phyloP scores from a whole-genome alignment of 345 rosid species.

The Eutrema japonicum region DNA sequence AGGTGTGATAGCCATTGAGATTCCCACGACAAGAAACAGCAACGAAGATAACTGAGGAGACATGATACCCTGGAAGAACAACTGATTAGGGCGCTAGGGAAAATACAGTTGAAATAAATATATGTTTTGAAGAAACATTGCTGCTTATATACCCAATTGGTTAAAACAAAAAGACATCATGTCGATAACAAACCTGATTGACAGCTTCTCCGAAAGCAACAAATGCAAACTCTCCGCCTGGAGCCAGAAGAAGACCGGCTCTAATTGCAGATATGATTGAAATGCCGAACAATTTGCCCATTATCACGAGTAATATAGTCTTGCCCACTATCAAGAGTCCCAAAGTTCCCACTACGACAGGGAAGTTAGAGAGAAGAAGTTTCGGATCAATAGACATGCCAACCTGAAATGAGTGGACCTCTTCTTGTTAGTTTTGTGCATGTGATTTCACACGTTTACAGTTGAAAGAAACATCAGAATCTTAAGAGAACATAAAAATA shows the following conservation, averaged over 20 bases:
- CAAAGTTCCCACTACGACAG: constrained; percentile 71
- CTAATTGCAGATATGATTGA: constrained; percentile 87
- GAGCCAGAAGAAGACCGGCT: constrained; percentile 96
- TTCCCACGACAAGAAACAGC: constrained; percentile 93
- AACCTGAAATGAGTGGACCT: constrained; percentile 65
- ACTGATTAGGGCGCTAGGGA: constrained; percentile 25
- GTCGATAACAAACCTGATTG: constrained; percentile 68
- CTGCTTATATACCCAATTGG: constrained; percentile 11
- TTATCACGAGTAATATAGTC: constrained; percentile 69
- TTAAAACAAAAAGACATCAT: constrained; percentile 3
- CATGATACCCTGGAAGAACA: constrained; percentile 83
- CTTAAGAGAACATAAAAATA: not conserved
- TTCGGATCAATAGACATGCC: constrained; percentile 99
- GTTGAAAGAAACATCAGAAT: constrained; percentile 22
- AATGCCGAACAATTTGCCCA: constrained; percentile 86
- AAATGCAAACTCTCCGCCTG: constrained; percentile 98
- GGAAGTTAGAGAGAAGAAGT: constrained; percentile 87
- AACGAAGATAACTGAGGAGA: constrained; percentile 90
- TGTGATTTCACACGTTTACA: constrained; percentile 14
- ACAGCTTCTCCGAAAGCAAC: constrained; percentile 99
- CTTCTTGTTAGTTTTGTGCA: constrained; percentile 40
- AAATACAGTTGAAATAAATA: constrained; percentile 1
- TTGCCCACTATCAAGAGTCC: constrained; percentile 90
- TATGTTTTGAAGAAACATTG: constrained; percentile 5
- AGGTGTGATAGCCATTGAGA: constrained; percentile 98